A percentile compares a stretch with the other conserved stretches of the same genome.
Conservation (phyloP, 352 stramenopile species). For the Globisporangium ultimum region DNA sequence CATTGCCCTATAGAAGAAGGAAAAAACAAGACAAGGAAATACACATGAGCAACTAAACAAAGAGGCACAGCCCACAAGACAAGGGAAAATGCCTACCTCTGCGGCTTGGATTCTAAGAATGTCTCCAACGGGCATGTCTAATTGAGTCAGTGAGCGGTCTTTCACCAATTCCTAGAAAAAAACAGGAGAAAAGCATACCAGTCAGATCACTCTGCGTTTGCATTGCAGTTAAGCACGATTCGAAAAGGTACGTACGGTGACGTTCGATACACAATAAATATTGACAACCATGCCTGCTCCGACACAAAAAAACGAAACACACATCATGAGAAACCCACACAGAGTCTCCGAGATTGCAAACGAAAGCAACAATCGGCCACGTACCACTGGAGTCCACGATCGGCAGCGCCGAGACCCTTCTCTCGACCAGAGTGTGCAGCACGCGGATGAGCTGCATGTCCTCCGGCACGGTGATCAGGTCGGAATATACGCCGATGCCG, state of each 20-base stretch:
- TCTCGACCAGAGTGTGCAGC: slow-evolving; percentile 84
- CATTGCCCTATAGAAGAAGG: slow-evolving; percentile 46
- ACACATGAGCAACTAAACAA: no score
- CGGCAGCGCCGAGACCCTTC: slow-evolving; percentile 76
- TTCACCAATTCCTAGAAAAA: slow-evolving; percentile 73
- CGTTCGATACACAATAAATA: slow-evolving; percentile 91
- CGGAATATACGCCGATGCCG: slow-evolving; percentile 93
- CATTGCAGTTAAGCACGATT: not conserved
- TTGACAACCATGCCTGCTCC: slow-evolving; percentile 79
- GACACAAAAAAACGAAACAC: slow-evolving; percentile 8
- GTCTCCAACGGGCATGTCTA: slow-evolving; percentile 87
- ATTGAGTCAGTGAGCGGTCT: slow-evolving; percentile 83
- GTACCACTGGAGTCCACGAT: slow-evolving; percentile 82
- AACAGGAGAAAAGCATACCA: not conserved
- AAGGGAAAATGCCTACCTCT: slow-evolving; percentile 41
- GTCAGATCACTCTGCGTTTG: not conserved
- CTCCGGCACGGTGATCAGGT: slow-evolving; percentile 91
- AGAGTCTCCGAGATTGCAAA: not conserved
- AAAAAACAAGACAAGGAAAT: not conserved
- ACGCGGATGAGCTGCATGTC: slow-evolving; percentile 93
- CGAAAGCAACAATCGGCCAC: slow-evolving; percentile 9
- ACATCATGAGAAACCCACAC: not conserved
- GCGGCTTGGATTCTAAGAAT: slow-evolving; percentile 84
- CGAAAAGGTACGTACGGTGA: slow-evolving; percentile 48
- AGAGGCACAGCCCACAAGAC: not conserved